Base-by-base conservation (phyloP, 1,284 basidiomycete genomes). In the Cryptococcus amylolentus region DNA sequence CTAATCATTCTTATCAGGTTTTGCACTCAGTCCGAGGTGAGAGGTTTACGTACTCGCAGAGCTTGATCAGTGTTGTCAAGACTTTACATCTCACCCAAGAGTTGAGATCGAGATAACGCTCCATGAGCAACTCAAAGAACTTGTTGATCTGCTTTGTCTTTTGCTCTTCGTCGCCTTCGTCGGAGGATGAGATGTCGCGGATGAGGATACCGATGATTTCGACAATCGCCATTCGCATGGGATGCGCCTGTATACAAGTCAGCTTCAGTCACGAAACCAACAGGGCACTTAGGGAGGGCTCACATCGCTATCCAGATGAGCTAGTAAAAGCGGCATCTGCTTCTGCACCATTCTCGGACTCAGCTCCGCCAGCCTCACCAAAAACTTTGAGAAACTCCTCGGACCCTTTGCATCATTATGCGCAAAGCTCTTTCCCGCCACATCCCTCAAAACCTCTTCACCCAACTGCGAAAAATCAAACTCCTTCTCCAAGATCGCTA, bases 81-180 rank as follows among this genome's bases (percentile, higher is more conserved):
- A 93, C 89, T 73, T 93, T 96, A 56, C 86, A 84, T 49, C 94
- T 88, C 35, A 98, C 94, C 74, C 93, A 98, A 20, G 87, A 88
- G 57, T 90, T 91, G 16, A 89, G 78, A 73, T 98, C 96, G 57
- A 95, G 83, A 65, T 88, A 88, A 20, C 95, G 86, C 63, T 92
- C 89, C 56, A 91, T 84, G 28, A 98, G 84, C 7, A 90, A 81
- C 49, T 88, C 87, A 72, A 89, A 97, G 50, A 96, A 85, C 3
- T 82, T 82, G 62, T 86, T 86, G 69, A 97, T 84, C 73, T 95
- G 88, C 69, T 91, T 91, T 72, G 88, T 84, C 47, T 83, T 83
- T 59, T 87, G 84, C 51, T 81, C 81, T 35, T 80, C 81, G 54
- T 81, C 79, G 12, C 81, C 80, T 37, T 84, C 84, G 43, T 83